Percentiles rank a stretch among this genome's conserved stretches.
These are phyloP conservation scores for Phaeosphaeria sp. DNA, from an alignment of 2,329 filamentous ascomycete genomes.

Conservation along the genomic window DNA sequence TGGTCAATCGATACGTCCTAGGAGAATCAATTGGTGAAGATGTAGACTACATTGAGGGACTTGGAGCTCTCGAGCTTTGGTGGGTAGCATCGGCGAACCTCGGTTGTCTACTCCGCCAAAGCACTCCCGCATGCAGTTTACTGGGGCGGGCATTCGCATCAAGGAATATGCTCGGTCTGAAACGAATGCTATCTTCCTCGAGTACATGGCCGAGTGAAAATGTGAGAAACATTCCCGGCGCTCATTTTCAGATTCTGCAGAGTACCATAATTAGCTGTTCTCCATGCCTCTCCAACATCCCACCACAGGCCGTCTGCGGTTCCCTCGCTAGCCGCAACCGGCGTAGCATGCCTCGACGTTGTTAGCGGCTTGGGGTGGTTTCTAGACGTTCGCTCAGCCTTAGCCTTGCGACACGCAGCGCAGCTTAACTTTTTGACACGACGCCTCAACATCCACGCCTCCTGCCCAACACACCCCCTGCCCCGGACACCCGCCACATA, in stretches of 20 bases:
- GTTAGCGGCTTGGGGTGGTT: conserved; percentile 8
- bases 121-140: background rate
- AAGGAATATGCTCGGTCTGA: too few species aligned
- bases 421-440: conserved; percentile 34
- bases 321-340: conserved; percentile 2
- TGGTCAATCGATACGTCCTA: conserved; percentile 10
- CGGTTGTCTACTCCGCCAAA: conserved; percentile 23
- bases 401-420: conserved; percentile 39
- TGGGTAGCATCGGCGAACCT: conserved; percentile 38
- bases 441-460: conserved; percentile 33
- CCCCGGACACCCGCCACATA: background rate
- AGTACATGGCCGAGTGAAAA: too few species aligned
- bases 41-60: conserved; percentile 3
- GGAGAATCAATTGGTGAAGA: conserved; percentile 5
- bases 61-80: conserved; percentile 3
- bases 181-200: too few species aligned
- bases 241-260: too few species aligned
- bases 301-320: background rate
- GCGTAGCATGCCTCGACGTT: conserved; percentile 9
- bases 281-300: too few species aligned
- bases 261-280: too few species aligned
- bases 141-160: background rate
- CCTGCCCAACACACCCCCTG: conserved; percentile 10
- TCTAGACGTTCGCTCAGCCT: conserved; percentile 11
- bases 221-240: too few species aligned